Conservation (phyloP, 2,329 filamentous ascomycete genomes). For the Xylariaceae sp. region DNA sequence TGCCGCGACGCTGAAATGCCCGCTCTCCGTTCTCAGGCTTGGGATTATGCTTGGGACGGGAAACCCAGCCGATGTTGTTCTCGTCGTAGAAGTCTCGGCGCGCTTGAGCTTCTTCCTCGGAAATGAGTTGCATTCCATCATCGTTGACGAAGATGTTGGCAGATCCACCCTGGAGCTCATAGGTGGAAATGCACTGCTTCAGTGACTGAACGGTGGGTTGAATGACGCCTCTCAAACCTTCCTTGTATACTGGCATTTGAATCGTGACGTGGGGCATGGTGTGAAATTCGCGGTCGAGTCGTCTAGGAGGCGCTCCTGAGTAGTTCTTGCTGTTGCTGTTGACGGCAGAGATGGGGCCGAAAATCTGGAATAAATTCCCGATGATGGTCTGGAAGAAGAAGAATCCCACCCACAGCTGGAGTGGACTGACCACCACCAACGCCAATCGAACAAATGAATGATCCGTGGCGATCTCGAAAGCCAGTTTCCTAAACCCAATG, state of each 20-base stretch:
- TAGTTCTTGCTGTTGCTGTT: constrained; percentile 44
- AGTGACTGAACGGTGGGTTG: constrained; percentile 52
- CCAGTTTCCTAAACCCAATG: constrained; percentile 52
- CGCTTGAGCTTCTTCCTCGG: constrained; percentile 43
- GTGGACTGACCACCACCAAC: constrained; percentile 47
- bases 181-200: constrained; percentile 55
- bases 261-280: constrained; percentile 47
- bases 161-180: constrained; percentile 59
- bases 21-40: constrained; percentile 46
- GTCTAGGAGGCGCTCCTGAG: constrained; percentile 36
- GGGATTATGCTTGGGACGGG: constrained; percentile 49
- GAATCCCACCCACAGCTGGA: constrained; percentile 53
- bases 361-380: constrained; percentile 45
- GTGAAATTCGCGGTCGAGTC: constrained; percentile 35
- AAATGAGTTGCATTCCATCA: constrained; percentile 62
- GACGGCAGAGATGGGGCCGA: constrained; percentile 47
- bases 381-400: constrained; percentile 52
- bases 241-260: constrained; percentile 50
- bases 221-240: constrained; percentile 46
- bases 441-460: constrained; percentile 49
- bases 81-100: constrained; percentile 55
- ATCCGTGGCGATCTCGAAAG: constrained; percentile 52
- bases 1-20: constrained; percentile 57
- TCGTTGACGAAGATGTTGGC: constrained; percentile 67
- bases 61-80: constrained; percentile 54